These are phyloP conservation scores for Serendipita sp. DNA, from an alignment of 768 basidiomycete genomes.

Conservation along the genomic window DNA sequence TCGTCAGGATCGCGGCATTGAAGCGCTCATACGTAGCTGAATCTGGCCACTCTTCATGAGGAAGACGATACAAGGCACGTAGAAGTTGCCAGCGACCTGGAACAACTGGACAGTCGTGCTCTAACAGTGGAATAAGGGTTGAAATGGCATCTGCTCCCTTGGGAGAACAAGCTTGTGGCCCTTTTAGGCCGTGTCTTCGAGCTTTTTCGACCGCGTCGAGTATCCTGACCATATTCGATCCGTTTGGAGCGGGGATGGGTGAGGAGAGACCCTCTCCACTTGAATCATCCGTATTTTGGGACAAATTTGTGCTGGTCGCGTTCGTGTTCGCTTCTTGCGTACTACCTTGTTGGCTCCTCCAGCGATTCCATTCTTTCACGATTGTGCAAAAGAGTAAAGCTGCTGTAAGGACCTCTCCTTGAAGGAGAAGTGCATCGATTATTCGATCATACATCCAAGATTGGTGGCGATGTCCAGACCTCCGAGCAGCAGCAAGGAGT, in stretches of 20 bases:
- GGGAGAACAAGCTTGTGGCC: too few species aligned
- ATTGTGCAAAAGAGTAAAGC: slow-evolving; percentile 50
- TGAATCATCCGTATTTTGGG: neutral
- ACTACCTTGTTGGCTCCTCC: neutral
- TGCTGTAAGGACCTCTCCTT: slow-evolving; percentile 66
- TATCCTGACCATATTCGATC: neutral
- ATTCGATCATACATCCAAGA: slow-evolving; percentile 37
- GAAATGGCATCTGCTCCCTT: neutral
- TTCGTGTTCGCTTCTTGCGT: slow-evolving; percentile 13
- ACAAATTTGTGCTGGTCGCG: neutral
- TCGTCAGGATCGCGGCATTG: slow-evolving; percentile 12
- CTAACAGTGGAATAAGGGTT: neutral
- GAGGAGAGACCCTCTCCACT: neutral
- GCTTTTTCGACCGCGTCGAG: neutral
- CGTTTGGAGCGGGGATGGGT: neutral
- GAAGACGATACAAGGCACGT: neutral
- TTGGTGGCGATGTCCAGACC: slow-evolving; percentile 1
- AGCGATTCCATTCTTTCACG: slow-evolving; percentile 42
- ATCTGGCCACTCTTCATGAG: neutral
- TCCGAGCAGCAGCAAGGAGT: slow-evolving; percentile 3
- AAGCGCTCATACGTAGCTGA: slow-evolving; percentile 8
- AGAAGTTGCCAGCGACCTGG: neutral
- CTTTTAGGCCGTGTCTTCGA: too few species aligned
- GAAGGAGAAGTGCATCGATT: slow-evolving; percentile 47
- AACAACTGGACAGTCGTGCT: neutral